Conservation (phyloP, 495 filamentous ascomycete genomes). For the Xylaria scruposa region DNA sequence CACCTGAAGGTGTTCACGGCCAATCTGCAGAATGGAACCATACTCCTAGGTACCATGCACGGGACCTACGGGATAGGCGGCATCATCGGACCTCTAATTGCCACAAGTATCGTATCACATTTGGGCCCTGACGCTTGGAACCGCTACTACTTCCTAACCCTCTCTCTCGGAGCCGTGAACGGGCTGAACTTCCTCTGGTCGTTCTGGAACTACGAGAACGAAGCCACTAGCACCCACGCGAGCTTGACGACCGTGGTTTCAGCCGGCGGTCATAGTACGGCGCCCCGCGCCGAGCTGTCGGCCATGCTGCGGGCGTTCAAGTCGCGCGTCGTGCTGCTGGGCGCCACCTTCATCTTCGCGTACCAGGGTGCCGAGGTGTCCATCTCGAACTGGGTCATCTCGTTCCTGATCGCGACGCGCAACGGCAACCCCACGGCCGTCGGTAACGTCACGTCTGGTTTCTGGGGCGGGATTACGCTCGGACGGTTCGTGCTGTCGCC, state of each 20-base stretch:
- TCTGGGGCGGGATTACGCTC: constrained; percentile 81
- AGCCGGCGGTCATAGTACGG: not conserved
- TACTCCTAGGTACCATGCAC: constrained; percentile 68
- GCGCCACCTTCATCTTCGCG: constrained; percentile 78
- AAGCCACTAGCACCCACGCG: constrained; percentile 36
- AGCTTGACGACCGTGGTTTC: not conserved
- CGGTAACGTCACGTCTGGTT: constrained; percentile 83
- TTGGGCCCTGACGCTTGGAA: constrained; percentile 56
- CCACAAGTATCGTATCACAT: constrained; percentile 65
- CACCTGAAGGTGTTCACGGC: constrained; percentile 64
- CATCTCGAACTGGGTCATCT: constrained; percentile 83
- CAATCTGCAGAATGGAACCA: constrained; percentile 67
- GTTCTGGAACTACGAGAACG: constrained; percentile 64
- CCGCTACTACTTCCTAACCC: constrained; percentile 64
- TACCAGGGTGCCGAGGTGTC: constrained; percentile 83
- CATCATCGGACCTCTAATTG: constrained; percentile 71
- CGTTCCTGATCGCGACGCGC: constrained; percentile 75
- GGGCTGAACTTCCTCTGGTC: constrained; percentile 59
- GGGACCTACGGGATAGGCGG: constrained; percentile 78
- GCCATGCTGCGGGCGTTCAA: constrained; percentile 54
- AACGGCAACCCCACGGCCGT: constrained; percentile 68
- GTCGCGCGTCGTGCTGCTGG: constrained; percentile 68
- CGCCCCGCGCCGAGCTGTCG: constrained; percentile 26
- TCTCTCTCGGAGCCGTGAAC: constrained; percentile 59
- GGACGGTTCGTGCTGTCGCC: constrained; percentile 73